Evolutionary conservation across 192 early-diverging fungal species (phyloP).

Genomic region (Coemansia sp.): DNA sequence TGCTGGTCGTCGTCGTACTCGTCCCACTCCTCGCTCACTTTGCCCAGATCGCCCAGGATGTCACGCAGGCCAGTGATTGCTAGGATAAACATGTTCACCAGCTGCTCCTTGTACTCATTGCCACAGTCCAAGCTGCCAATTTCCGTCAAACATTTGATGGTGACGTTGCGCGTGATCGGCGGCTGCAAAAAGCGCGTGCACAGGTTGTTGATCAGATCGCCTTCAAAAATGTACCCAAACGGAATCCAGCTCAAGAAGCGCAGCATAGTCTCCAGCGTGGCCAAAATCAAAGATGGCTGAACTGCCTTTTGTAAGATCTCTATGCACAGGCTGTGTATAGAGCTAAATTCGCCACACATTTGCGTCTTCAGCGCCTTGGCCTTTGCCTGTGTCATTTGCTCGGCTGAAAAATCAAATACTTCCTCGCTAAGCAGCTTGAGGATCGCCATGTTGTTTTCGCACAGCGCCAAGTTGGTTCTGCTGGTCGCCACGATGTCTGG

Average conservation of each 20-base stretch:
- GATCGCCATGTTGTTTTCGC: slow-evolving; percentile 99
- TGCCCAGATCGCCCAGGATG: slow-evolving; percentile 54
- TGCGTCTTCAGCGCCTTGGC: slow-evolving; percentile 90
- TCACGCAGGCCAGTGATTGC: slow-evolving; percentile 60
- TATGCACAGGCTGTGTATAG: slow-evolving; percentile 91
- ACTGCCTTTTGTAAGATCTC: slow-evolving; percentile 91
- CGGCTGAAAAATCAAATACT: slow-evolving; percentile 98
- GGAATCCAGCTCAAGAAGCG: slow-evolving; percentile 98
- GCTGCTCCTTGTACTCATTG: slow-evolving; percentile 80
- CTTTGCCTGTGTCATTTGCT: slow-evolving; percentile 97
- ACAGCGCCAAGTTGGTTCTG: slow-evolving; percentile 85
- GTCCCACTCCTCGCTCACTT: slow-evolving; percentile 79
- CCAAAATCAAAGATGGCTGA: slow-evolving; percentile 84
- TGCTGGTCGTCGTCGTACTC: slow-evolving; percentile 84
- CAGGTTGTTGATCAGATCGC: slow-evolving; percentile 80
- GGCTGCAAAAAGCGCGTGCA: slow-evolving; percentile 80
- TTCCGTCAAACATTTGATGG: slow-evolving; percentile 96
- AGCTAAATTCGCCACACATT: slow-evolving; percentile 93
- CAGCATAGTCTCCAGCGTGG: slow-evolving; percentile 91
- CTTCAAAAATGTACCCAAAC: slow-evolving; percentile 97
- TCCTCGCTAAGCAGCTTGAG: slow-evolving; percentile 98
- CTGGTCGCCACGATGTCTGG: slow-evolving; percentile 96
- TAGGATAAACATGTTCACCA: slow-evolving; percentile 82
- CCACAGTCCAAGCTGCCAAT: slow-evolving; percentile 85
- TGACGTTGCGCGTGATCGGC: slow-evolving; percentile 85